Evolutionary conservation across 495 filamentous ascomycete genomes (phyloP), one percentile per base, ranked within the genome.

Genomic region (Penicillium parvum): DNA sequence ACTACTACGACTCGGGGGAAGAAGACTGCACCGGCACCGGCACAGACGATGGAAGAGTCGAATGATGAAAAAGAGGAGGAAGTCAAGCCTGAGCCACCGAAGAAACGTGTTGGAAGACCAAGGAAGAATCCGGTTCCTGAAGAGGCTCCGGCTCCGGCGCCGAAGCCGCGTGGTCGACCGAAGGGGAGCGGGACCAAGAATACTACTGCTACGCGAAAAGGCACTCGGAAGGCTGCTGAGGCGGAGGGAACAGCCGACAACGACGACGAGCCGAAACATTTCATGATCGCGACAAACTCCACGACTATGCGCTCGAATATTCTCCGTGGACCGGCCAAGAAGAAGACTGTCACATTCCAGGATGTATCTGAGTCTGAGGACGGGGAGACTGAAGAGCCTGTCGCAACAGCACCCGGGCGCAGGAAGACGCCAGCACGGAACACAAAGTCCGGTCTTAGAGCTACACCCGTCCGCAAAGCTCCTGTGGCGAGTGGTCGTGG

Each of bases 331-430:
- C 63, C 65, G 9, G 69, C 68, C 1, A 69, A 71, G 32, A 75
- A 70, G 59, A 79, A 79, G 51, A 76, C 59, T 15, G 76, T 79
- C 20, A 77, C 72, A 4, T 79, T 79, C 45, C 63, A 71, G 45
- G 71, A 75, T 33, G 32, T 63, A 5, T 47, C 57, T 3, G 65
- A 61, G 5, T 64, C 62, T 2, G 65, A 68, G 14, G 75, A 71
- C 7, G 66, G 71, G 7, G 52, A 67, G 1, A 38, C 49, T 5
- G 58, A 59, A 9, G 50, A 53, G 30, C 50, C 52, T 5, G 36
- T 51, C 32, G 45, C 55, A 30, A 50, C 62, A 22, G 36, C 47
- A 3, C 45, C 49, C 30, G 52, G 61, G 9, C 57, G 63, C 28
- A 57, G 40, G 35, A 58, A 50, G 43, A 33, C 40, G 25, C 33